A percentile compares a stretch with the other conserved stretches of the same genome.
Conservation (phyloP, 306 rosid genomes). For the Astragalus membranaceus region DNA sequence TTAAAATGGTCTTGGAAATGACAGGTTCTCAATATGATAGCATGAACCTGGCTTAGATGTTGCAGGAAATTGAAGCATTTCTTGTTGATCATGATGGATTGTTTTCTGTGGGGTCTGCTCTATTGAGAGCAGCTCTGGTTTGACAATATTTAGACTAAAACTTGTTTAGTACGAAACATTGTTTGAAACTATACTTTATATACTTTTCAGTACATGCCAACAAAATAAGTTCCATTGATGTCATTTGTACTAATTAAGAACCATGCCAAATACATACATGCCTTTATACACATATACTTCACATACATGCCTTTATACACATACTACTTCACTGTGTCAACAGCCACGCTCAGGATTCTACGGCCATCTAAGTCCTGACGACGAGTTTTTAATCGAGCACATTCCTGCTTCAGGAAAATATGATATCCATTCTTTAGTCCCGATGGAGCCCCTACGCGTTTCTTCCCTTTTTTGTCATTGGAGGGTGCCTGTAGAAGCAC, state of each 20-base stretch:
- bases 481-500: constrained; percentile 2
- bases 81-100: no score
- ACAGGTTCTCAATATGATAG: constrained; percentile 35
- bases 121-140: no score
- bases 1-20: constrained; percentile 43
- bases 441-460: neutral
- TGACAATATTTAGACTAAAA: no score
- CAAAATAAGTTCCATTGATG: neutral
- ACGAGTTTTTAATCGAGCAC: constrained; percentile 28
- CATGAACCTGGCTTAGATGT: constrained; percentile 46
- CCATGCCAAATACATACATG: neutral
- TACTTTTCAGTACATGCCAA: no score
- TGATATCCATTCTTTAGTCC: constrained; percentile 31
- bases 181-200: no score
- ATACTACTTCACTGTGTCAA: constrained; percentile 30
- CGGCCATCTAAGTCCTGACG: neutral
- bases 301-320: constrained; percentile 15
- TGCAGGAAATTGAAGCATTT: no score
- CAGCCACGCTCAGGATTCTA: neutral
- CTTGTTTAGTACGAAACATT: neutral
- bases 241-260: neutral
- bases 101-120: no score
- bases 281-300: no score
- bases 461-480: constrained; percentile 23
- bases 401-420: constrained; percentile 37